Evolutionary conservation across 2,329 filamentous ascomycete species (phyloP).

Genomic region (Fusarium torulosum): DNA sequence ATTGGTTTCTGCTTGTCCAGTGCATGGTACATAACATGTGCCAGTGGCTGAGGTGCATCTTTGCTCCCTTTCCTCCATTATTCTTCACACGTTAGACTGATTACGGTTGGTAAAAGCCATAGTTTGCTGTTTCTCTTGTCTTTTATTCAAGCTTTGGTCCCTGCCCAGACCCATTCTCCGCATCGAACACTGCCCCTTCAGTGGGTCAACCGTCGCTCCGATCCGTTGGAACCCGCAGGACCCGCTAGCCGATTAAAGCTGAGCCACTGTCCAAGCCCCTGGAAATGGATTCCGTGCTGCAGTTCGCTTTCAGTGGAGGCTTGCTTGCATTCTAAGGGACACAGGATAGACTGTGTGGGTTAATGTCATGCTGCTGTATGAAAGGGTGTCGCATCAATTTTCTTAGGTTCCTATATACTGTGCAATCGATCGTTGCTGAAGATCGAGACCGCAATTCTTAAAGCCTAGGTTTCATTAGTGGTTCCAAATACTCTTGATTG

Average conservation of each 20-base stretch:
- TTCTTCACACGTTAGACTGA: background rate
- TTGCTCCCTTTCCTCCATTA: background rate
- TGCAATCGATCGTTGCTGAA: background rate
- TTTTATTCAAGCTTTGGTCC: conserved; percentile 1
- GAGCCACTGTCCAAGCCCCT: conserved; percentile 29
- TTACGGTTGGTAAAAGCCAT: background rate
- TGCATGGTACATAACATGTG: background rate
- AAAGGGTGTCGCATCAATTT: background rate
- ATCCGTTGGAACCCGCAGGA: conserved; percentile 27
- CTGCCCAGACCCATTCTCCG: conserved; percentile 7
- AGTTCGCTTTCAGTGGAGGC: background rate
- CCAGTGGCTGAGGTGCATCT: background rate
- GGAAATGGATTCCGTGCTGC: background rate
- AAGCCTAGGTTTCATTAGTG: background rate
- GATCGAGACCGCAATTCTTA: background rate
- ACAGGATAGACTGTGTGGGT: background rate
- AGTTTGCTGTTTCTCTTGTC: conserved; percentile 1
- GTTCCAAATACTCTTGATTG: conserved; percentile 26
- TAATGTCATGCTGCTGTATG: background rate
- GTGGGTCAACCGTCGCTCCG: conserved; percentile 33
- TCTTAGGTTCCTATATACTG: background rate
- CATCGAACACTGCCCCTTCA: conserved; percentile 27
- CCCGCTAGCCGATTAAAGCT: conserved; percentile 25
- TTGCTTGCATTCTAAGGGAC: background rate
- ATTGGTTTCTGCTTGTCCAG: background rate